Evolutionary conservation across 192 early-diverging fungal species (phyloP), one percentile per base, ranked within the genome.

Genomic region (Cladochytrium replicatum): DNA sequence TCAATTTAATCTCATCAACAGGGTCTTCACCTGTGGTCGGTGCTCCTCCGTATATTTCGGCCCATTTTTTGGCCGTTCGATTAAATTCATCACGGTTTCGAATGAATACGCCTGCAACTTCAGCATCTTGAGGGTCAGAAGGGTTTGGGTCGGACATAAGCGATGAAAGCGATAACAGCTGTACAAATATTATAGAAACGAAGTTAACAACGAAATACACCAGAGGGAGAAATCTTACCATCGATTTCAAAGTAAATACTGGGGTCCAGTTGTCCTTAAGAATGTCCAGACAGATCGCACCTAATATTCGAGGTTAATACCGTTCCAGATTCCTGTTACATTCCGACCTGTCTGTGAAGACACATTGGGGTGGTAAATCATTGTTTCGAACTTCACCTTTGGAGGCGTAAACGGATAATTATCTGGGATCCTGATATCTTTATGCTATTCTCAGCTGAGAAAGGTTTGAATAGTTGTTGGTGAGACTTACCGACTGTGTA

Each of bases 251-350:
- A 1, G 75, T 77, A 24, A 74, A 48, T 2, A 76, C 72, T 15
- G 75, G 75, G 32, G 65, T 68, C 73, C 73, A 75, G 39, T 55
- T 57, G 41, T 75, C 69, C 43, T 75, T 75, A 15, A 75, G 47
- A 27, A 75, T 75, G 47, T 75, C 73, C 51, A 75, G 53, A 31
- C 72, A 71, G 30, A 71, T 71, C 2, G 67, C 70, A 52, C 8
- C 13, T 21, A 6, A 44, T 7, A 46, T 46, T 6, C 13, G 21
- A 9, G 15, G 21, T n/a, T 9, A 48, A 45, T 9, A 48, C 47
- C 23, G 5, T 1, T 22, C 8, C 27, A 61, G 5, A 19, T 27
- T 21, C 24, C 6, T 13, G 6, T 9, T n/a, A 21, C 19, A n/a
- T 13, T 57, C 64, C 66, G 65, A 40, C 74, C 74, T 13, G 74